phyloP scores from a whole-genome alignment of 2,329 filamentous ascomycete species.

The Apiospora rasikravindrae region DNA sequence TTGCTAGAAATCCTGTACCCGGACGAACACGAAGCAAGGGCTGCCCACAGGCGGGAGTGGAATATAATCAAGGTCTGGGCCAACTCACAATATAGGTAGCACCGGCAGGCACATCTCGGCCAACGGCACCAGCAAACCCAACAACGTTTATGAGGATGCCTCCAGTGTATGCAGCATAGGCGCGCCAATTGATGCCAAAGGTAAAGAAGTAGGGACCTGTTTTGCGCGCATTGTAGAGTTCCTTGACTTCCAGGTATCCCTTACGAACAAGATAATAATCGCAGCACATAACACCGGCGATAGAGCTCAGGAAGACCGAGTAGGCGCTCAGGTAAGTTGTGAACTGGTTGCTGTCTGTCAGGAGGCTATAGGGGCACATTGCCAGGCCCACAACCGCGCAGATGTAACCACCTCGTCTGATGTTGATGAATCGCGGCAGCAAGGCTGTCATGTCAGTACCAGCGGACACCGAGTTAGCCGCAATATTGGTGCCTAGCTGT shows the following conservation, averaged over 20 bases:
- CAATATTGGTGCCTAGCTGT: constrained; percentile 86
- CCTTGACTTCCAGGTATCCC: constrained; percentile 79
- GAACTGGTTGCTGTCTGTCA: constrained; percentile 79
- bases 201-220: constrained; percentile 75
- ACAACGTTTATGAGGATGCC: constrained; percentile 92
- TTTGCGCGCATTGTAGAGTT: constrained; percentile 76
- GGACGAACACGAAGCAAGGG: not conserved
- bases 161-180: constrained; percentile 79
- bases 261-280: constrained; percentile 89
- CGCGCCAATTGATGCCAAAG: constrained; percentile 80
- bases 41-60: not conserved
- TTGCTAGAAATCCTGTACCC: not conserved
- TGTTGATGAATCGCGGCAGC: constrained; percentile 79
- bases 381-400: constrained; percentile 79
- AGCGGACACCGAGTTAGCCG: constrained; percentile 83
- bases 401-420: constrained; percentile 85
- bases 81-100: constrained; percentile 71
- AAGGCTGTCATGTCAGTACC: constrained; percentile 84
- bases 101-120: constrained; percentile 71
- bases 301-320: constrained; percentile 91
- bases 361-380: constrained; percentile 86
- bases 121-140: constrained; percentile 85
- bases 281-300: constrained; percentile 86
- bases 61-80: not conserved
- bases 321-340: constrained; percentile 92